Evolutionary conservation across 495 filamentous ascomycete species (phyloP), one percentile per base, ranked within the genome.

Genomic region (Collariella sp.): DNA sequence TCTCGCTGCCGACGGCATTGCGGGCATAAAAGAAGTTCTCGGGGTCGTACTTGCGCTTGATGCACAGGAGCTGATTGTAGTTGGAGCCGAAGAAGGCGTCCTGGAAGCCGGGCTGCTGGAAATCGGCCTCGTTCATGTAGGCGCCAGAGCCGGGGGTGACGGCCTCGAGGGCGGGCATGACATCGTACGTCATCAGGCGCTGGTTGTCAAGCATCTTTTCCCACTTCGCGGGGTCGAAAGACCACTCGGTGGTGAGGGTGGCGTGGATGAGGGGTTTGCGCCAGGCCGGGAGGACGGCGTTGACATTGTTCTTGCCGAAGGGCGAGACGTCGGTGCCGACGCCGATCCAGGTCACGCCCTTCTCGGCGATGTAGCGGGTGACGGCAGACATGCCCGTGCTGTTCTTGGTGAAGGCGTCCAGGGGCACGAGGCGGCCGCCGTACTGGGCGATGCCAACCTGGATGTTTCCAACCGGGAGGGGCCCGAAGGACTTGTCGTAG

Each of bases 351-450:
- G 68, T 64, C 42, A 68, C 63, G 26, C 72, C 73, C 11, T 67
- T 64, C 46, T 67, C 63, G 41, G 75, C 56, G 41, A 79, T 70
- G 33, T 62, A 61, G 35, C 66, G 67, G 0, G 69, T 63, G 10
- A 67, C 60, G 33, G 71, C 62, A n/a, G 74, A 71, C 48, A 75
- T 68, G 13, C 45, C 58, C 16, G 51, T 42, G n/a, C 54, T 41
- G 29, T 36, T 51, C 38, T 71, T 64, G 33, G 67, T 23, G 24
- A 83, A 67, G 10, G 78, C 66, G n/a, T 63, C 59, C 36, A 76
- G 71, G 5, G 81, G 81, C 44, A 86, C 75, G 11, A 86, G 71
- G 29, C 83, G 76, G 31, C 82, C 80, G 19, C 81, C 82, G 62
- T 79, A 79, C 47, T 82, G 75, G 56, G 70, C 73, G 16, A 66